These are phyloP conservation scores for Aspergillus brasiliensis DNA, from an alignment of 2,329 filamentous ascomycete genomes.

Conservation along the genomic window DNA sequence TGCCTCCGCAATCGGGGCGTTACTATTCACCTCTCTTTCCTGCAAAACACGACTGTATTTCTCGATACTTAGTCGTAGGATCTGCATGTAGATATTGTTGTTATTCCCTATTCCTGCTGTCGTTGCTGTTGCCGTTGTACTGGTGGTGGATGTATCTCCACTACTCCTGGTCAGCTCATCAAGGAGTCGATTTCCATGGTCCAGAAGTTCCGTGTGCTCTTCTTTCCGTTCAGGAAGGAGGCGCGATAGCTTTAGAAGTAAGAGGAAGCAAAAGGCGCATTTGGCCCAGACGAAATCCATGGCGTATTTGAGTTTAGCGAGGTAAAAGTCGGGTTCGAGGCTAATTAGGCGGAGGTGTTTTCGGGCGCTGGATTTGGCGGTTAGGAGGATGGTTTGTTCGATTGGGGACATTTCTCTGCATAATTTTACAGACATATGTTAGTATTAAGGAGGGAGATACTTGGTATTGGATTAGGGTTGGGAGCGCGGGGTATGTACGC, in stretches of 20 bases:
- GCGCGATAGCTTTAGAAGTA: conserved; percentile 56
- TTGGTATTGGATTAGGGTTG: background rate
- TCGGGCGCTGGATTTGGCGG: conserved; percentile 55
- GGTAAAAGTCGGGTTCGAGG: conserved; percentile 49
- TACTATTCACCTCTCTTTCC: conserved; percentile 31
- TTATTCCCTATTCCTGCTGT: conserved; percentile 38
- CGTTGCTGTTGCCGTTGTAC: conserved; percentile 34
- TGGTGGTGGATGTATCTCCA: too few relatives aligned
- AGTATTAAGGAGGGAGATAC: too few relatives aligned
- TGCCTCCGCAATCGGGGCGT: background rate
- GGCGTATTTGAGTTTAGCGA: conserved; percentile 55
- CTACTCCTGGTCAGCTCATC: conserved; percentile 42
- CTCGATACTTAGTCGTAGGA: conserved; percentile 53
- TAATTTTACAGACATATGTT: background rate
- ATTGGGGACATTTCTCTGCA: conserved; percentile 50
- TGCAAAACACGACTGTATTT: conserved; percentile 52
- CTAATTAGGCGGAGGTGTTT: conserved; percentile 55
- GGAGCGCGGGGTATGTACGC: conserved; percentile 28
- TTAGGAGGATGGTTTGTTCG: conserved; percentile 52
- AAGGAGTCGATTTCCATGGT: conserved; percentile 48
- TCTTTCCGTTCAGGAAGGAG: conserved; percentile 49
- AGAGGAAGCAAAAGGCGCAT: conserved; percentile 58
- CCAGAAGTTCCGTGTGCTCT: conserved; percentile 45
- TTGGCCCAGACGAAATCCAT: conserved; percentile 64
- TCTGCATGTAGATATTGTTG: conserved; percentile 49